Percentiles rank a stretch among this genome's conserved stretches.
Conservation (phyloP, 2,329 filamentous ascomycete genomes). For the Apiospora marii region DNA sequence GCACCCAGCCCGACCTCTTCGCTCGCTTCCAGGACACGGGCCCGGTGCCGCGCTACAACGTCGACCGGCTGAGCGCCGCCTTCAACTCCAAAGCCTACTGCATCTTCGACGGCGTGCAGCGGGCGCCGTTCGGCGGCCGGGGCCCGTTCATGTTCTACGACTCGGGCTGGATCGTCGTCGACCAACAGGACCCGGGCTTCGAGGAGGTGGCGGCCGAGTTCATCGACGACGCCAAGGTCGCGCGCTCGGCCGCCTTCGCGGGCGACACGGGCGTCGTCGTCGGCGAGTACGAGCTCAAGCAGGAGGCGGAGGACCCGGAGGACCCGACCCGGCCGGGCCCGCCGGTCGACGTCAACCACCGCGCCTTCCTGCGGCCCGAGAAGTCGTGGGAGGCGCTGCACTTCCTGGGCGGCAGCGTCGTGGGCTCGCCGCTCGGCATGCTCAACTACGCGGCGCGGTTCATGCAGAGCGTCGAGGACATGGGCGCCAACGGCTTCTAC, state of each 20-base stretch:
- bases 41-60: background rate
- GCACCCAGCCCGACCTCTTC: background rate
- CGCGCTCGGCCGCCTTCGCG: background rate
- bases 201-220: background rate
- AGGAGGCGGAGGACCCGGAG: too few species aligned
- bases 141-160: background rate
- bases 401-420: background rate
- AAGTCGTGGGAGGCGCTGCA: background rate
- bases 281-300: background rate
- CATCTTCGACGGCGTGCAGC: slow-evolving; percentile 5
- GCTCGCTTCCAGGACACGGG: background rate
- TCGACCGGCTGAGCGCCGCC: background rate
- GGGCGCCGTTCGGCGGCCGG: background rate
- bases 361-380: background rate
- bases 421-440: background rate
- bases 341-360: background rate
- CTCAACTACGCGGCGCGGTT: background rate
- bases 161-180: background rate
- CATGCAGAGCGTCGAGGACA: slow-evolving; percentile 18
- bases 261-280: slow-evolving; percentile 23
- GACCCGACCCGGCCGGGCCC: background rate
- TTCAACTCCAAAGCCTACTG: slow-evolving; percentile 11
- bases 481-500: slow-evolving; percentile 13
- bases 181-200: background rate
- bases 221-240: slow-evolving; percentile 22